A percentile compares a stretch with the other conserved stretches of the same genome.
Evolutionary conservation across 352 stramenopile genomes (phyloP).

Genomic region (Globisporangium spinosum): DNA sequence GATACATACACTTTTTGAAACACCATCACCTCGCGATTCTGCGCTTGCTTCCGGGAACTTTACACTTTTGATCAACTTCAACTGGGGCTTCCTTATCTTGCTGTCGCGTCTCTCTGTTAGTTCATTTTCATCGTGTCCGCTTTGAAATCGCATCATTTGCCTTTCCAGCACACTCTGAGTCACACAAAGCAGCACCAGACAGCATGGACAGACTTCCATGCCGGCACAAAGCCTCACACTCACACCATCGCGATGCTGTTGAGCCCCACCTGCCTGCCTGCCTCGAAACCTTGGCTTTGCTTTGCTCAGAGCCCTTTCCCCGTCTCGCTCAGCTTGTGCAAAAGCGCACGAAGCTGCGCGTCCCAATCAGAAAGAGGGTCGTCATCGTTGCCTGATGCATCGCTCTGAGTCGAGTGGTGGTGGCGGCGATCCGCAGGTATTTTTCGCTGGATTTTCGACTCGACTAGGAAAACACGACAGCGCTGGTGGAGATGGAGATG

Average conservation of each 20-base stretch:
- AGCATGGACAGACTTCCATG: no score
- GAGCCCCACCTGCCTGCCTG: no score
- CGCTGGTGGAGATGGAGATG: not conserved
- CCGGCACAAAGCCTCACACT: no score
- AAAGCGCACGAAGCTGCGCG: slow-evolving; percentile 1
- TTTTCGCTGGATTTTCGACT: slow-evolving; percentile 11
- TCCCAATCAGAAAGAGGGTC: not conserved
- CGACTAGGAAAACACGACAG: not conserved
- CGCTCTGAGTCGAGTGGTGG: no score
- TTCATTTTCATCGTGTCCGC: no score
- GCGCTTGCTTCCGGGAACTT: not conserved
- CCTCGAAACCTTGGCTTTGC: no score
- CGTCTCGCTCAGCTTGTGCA: slow-evolving; percentile 3
- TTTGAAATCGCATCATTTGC: no score
- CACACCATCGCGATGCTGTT: no score
- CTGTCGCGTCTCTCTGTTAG: no score
- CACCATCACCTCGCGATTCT: not conserved
- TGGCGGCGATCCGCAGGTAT: not conserved
- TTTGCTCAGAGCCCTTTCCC: not conserved
- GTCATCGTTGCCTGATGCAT: not conserved
- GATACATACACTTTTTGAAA: not conserved
- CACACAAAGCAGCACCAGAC: no score
- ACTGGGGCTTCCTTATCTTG: not conserved
- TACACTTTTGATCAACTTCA: not conserved
- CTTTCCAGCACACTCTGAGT: no score